Conservation (phyloP, 2,329 filamentous ascomycete genomes). For the Diaporthe vexans region DNA sequence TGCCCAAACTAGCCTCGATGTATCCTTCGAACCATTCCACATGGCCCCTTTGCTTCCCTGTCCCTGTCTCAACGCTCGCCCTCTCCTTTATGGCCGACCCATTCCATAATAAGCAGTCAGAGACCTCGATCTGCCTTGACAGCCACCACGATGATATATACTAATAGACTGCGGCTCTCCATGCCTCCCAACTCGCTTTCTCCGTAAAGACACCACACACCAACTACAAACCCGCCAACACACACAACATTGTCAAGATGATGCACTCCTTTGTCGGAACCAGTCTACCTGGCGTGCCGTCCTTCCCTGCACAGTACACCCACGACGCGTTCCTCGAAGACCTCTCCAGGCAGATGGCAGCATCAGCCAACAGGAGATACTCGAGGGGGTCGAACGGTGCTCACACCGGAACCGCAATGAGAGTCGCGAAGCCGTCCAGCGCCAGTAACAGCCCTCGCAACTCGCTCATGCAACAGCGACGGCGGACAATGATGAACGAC, state of each 20-base stretch:
- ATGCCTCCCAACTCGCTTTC: neutral
- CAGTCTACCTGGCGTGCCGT: conserved; percentile 49
- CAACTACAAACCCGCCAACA: conserved; percentile 22
- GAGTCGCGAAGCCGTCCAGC: conserved; percentile 75
- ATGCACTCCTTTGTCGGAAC: conserved; percentile 54
- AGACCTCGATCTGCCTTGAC: conserved; percentile 39
- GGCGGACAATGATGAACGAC: conserved; percentile 71
- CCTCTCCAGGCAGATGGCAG: conserved; percentile 64
- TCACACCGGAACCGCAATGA: conserved; percentile 65
- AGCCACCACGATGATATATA: conserved; percentile 40
- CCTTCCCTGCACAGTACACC: conserved; percentile 50
- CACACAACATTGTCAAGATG: conserved; percentile 36
- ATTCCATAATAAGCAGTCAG: conserved; percentile 43
- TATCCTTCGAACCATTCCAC: conserved; percentile 45
- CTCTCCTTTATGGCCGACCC: conserved; percentile 40
- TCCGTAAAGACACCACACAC: conserved; percentile 21
- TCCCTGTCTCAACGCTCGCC: conserved; percentile 43
- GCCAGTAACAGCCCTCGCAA: conserved; percentile 77
- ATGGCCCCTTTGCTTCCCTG: conserved; percentile 41
- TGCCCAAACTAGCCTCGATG: conserved; percentile 47
- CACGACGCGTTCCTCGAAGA: conserved; percentile 65
- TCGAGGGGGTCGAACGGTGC: conserved; percentile 66
- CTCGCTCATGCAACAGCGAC: conserved; percentile 61
- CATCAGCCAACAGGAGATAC: conserved; percentile 62
- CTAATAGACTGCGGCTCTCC: conserved; percentile 39